Evolutionary conservation across 192 early-diverging fungal genomes (phyloP), one percentile per base, ranked within the genome.

Genomic region (Coemansia sp.): DNA sequence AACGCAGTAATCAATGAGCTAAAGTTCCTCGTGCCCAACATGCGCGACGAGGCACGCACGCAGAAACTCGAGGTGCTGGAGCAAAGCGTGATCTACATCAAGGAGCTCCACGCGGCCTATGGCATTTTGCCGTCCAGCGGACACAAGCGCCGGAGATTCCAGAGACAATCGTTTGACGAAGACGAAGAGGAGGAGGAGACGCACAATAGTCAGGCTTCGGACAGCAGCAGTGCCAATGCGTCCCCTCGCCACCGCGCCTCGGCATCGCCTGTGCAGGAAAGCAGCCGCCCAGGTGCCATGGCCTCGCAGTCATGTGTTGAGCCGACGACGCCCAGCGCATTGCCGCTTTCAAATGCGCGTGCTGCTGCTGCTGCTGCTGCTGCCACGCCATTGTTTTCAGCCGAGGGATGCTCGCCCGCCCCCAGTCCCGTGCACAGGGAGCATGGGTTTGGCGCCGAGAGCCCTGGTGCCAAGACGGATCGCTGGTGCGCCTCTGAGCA

Each of bases 1-100:
- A 94, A 94, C 60, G 83, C 85, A 46, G 84, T 87, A 60, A 86
- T 94, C 23, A 53, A 83, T 32, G 81, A 87, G 37, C 78, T 94
- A 25, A 86, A 86, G 62, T 58, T 70, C 22, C 67, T 94, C 5
- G 82, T 92, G 14, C 90, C 91, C 6, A 46, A 48, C 42, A 40
- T 55, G 15, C 53, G 42, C 26, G 46, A 72, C 32, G 42, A 55
- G 26, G 47, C 50, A 3, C 55, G 61, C 3, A 39, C 58, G 61
- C 65, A 68, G 20, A 75, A 75, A 37, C 65, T 75, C 20, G 60
- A 75, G 18, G 60, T 75, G 6, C 52, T 75, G 7, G 60, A 75
- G 58, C 42, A 51, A 10, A 51, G 52, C 22, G 51, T 57, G 14
- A 22, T 15, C 24, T 75, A 68, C 33, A 67, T 75, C 45, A 64